phyloP scores from a whole-genome alignment of 179 eudicot genomes.

The Silene vulgaris region DNA sequence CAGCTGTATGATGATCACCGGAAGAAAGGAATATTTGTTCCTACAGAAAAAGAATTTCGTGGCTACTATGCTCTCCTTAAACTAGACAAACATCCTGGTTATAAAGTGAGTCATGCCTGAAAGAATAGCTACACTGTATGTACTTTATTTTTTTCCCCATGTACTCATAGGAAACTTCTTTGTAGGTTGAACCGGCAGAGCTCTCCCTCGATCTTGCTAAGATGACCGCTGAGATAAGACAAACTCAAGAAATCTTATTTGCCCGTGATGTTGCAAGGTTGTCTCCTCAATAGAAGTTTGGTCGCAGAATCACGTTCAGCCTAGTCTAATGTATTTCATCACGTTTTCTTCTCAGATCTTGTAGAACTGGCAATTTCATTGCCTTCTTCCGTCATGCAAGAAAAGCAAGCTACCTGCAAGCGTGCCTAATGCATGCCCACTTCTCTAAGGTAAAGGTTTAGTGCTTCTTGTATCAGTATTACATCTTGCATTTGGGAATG shows the following conservation, averaged over 20 bases:
- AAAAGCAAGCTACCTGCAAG: slow-evolving; percentile 90
- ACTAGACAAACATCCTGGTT: slow-evolving; percentile 97
- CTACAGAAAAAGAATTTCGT: slow-evolving; percentile 88
- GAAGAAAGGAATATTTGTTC: slow-evolving; percentile 69
- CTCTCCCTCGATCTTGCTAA: slow-evolving; percentile 97
- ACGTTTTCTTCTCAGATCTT: slow-evolving; percentile 58
- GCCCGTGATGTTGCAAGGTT: slow-evolving; percentile 99
- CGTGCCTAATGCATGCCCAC: slow-evolving; percentile 99
- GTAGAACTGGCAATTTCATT: slow-evolving; percentile 87
- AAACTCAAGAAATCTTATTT: slow-evolving; percentile 75
- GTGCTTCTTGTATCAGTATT: slow-evolving; percentile 10
- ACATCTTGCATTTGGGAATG: not conserved
- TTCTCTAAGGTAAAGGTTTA: slow-evolving; percentile 69
- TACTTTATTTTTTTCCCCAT: not conserved
- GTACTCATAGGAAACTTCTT: slow-evolving; percentile 24
- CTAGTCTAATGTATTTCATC: slow-evolving; percentile 21
- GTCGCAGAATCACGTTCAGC: slow-evolving; percentile 12
- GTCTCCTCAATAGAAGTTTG: slow-evolving; percentile 17
- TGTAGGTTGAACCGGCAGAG: slow-evolving; percentile 98
- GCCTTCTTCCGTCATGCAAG: slow-evolving; percentile 90
- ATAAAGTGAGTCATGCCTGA: slow-evolving; percentile 60
- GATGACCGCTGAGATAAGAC: slow-evolving; percentile 88
- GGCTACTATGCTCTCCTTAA: slow-evolving; percentile 98
- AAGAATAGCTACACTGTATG: slow-evolving; percentile 16
- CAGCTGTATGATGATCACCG: slow-evolving; percentile 96